Evolutionary conservation across 2,329 filamentous ascomycete genomes (phyloP), one percentile per base, ranked within the genome.

Genomic region (Monosporascus ibericus): DNA sequence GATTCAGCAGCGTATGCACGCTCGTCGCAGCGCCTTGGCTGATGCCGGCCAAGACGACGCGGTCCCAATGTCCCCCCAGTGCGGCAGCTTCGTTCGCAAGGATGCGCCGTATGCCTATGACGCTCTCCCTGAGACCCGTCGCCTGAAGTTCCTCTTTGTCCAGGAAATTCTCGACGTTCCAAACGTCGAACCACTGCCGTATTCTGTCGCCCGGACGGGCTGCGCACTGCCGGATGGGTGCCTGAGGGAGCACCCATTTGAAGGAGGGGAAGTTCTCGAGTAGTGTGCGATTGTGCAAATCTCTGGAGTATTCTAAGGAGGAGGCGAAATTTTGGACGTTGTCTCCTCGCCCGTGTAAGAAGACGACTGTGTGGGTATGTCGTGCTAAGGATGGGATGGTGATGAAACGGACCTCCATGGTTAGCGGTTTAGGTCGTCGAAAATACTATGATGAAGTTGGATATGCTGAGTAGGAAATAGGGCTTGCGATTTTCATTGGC

Each of bases 101-200:
- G 3, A 75, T 44, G 0, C 55, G 48, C 1, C 64, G 58, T 2
- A 78, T 61, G 1, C 54, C 51, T 0, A 51, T 48, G 0, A 75
- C 67, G 48, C 68, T 70, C n/a, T 75, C 70, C 36, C 55, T 58
- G 7, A 81, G 62, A 0, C 75, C 76, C 0, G 60, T 53, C 1
- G 62, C 61, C 58, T 78, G 75, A 2, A 75, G 55, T 1, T 74
- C 70, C 52, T 79, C 73, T 14, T 64, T 60, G 15, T 70, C 60
- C 2, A 63, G 44, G 17, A 75, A 72, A 50, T 74, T 60, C 18
- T 60, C 55, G 1, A 71, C 63, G 48, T 74, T 71, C 66, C 69
- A 75, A 18, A 77, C 68, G 57, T 81, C 76, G 60, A 80, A 81
- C 77, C 76, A 81, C 58, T 78, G 75, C 15, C 70, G 67, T 52